These are phyloP conservation scores for Asterionellopsis glacialis DNA, from an alignment of 108 stramenopile genomes.

Conservation along the genomic window DNA sequence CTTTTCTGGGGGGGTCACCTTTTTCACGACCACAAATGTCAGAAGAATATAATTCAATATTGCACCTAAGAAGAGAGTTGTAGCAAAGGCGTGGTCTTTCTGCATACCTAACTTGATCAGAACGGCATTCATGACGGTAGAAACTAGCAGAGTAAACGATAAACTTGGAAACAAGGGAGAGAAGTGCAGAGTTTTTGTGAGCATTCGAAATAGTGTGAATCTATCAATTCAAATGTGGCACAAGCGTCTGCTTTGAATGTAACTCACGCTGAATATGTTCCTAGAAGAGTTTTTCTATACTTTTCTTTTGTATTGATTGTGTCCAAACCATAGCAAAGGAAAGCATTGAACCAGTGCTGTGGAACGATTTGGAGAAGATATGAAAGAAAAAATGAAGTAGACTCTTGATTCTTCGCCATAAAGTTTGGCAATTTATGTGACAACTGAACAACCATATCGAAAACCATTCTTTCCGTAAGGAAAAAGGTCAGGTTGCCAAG, in stretches of 20 bases:
- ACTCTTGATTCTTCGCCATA: conserved; percentile 5
- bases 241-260: no score
- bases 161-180: no score
- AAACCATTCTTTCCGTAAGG: neutral
- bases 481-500: conserved; percentile 6
- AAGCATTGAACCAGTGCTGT: conserved; percentile 13
- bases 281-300: conserved; percentile 4
- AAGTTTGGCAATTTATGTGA: neutral
- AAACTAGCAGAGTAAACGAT: neutral
- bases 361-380: conserved; percentile 8
- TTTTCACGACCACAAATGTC: neutral
- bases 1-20: no score
- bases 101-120: neutral
- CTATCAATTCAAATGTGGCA: no score
- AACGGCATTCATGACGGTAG: conserved; percentile 6
- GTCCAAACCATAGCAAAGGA: conserved; percentile 10
- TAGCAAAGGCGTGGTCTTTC: conserved; percentile 1
- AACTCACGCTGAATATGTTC: conserved; percentile 9
- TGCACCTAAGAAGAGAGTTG: neutral
- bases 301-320: conserved; percentile 13
- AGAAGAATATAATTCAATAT: conserved; percentile 6
- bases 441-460: neutral
- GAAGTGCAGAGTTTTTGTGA: no score
- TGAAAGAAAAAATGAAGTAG: conserved; percentile 4
- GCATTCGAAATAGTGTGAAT: no score